Evolutionary conservation across 345 rosid genomes (phyloP), one percentile per base, ranked within the genome.

Genomic region (Jatropha curcas): DNA sequence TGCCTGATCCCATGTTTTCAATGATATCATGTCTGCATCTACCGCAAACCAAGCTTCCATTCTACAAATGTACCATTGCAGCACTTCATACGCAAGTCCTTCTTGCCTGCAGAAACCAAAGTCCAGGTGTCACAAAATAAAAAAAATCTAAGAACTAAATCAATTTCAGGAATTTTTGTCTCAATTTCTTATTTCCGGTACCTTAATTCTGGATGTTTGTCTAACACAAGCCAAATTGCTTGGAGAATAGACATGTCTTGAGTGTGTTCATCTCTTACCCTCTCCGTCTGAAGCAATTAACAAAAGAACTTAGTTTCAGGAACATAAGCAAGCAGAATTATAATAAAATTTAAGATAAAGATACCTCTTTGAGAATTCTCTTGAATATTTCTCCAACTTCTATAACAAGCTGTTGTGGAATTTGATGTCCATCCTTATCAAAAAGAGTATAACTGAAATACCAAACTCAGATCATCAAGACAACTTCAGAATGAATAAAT

Each of bases 21-120:
- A 82, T 16, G 98, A 92, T 69, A 92, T 92, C 86, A 85, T 79
- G 81, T 92, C 94, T 0, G 94, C 94, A 82, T 92, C 98, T 60
- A 88, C 91, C 19, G 98, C 94, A 86, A 92, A 92, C 98, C 98
- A 92, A 35, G 96, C 98, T 82, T 92, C 98, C 94, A 92, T 88
- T 82, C 98, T 82, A 81, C 98, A 92, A 60, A 92, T 83, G 76
- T 86, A 92, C 98, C 98, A 90, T 66, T 90, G 96, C 80, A 92
- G 65, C 77, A 92, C 98, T 82, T 92, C 91, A 80, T 89, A 41
- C 7, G 94, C 94, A 33, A 86, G 85, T 60, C 94, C 98, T 76
- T 84, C 82, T 83, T 78, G 94, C 77, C 97, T 92, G 76, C 34
- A 79, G 57, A 78, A 39, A 72, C 81, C 27, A 51, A 46, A 64